phyloP scores from a whole-genome alignment of 2,329 filamentous ascomycete species.

The Pseudophaeomoniella oleicola region DNA sequence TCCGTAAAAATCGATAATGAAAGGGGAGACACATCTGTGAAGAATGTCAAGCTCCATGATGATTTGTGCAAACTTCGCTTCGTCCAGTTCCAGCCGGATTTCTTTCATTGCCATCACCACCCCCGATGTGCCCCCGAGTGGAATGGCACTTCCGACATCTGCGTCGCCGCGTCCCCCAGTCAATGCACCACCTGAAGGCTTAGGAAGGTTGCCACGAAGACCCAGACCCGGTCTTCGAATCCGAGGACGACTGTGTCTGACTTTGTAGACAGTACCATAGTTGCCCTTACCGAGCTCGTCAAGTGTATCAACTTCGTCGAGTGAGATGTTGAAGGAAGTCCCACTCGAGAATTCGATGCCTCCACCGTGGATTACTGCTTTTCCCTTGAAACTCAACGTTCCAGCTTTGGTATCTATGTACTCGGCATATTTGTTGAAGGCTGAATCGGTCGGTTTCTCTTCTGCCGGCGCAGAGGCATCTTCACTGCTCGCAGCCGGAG shows the following conservation, averaged over 20 bases:
- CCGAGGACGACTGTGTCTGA: slow-evolving; percentile 63
- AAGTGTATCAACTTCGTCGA: slow-evolving; percentile 87
- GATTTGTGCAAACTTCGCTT: slow-evolving; percentile 92
- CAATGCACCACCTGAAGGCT: slow-evolving; percentile 11
- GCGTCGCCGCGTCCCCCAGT: slow-evolving; percentile 7
- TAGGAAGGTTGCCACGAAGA: slow-evolving; percentile 42
- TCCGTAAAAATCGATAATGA: slow-evolving; percentile 97
- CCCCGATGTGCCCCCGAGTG: slow-evolving; percentile 41
- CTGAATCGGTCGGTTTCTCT: slow-evolving; percentile 20
- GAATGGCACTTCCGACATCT: slow-evolving; percentile 17
- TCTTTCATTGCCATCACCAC: slow-evolving; percentile 99
- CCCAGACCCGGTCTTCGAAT: slow-evolving; percentile 47
- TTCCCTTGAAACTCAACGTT: slow-evolving; percentile 82
- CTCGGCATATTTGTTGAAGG: slow-evolving; percentile 57
- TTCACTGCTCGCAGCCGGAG: slow-evolving; percentile 28
- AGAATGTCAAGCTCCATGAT: slow-evolving; percentile 95
- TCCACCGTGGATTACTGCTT: slow-evolving; percentile 73
- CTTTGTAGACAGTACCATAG: slow-evolving; percentile 96
- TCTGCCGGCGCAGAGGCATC: slow-evolving; percentile 5
- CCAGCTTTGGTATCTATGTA: slow-evolving; percentile 87
- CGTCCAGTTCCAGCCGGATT: slow-evolving; percentile 85
- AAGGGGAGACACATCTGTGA: slow-evolving; percentile 86
- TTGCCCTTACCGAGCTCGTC: slow-evolving; percentile 95
- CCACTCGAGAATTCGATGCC: slow-evolving; percentile 90
- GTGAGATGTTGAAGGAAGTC: slow-evolving; percentile 78